Conservation (phyloP, 2,329 filamentous ascomycete species). For the Cladosporium sp. region DNA sequence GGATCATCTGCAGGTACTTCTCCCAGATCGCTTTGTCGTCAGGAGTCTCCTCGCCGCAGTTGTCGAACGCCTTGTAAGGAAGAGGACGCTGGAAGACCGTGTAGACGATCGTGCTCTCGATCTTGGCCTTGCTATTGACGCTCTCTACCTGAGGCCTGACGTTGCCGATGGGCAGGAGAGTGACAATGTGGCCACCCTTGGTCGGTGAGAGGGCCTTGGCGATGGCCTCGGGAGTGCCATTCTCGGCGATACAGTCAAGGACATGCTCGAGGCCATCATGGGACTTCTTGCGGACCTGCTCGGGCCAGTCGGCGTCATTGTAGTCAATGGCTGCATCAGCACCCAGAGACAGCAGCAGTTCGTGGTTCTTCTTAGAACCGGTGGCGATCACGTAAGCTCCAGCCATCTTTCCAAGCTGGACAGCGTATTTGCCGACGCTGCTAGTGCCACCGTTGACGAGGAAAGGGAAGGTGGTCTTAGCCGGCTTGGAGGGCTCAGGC, state of each 20-base stretch:
- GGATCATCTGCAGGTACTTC: conserved; percentile 51
- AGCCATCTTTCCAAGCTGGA: conserved; percentile 44
- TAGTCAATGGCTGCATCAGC: conserved; percentile 14
- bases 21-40: conserved; percentile 51
- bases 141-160: conserved; percentile 49
- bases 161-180: conserved; percentile 55
- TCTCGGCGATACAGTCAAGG: conserved; percentile 51
- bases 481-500: conserved; percentile 35
- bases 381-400: conserved; percentile 38
- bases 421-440: conserved; percentile 27
- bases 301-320: conserved; percentile 12
- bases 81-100: neutral
- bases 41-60: conserved; percentile 4
- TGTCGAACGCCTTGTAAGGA: conserved; percentile 13
- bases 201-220: conserved; percentile 41
- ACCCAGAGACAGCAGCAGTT: conserved; percentile 16
- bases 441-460: conserved; percentile 30
- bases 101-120: conserved; percentile 41
- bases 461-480: conserved; percentile 29
- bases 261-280: conserved; percentile 37
- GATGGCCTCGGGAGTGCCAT: conserved; percentile 45
- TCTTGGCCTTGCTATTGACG: conserved; percentile 44
- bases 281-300: conserved; percentile 12
- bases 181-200: conserved; percentile 46
- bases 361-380: conserved; percentile 22